Evolutionary conservation across 1,139 yeast genomes (phyloP), one percentile per base, ranked within the genome.

Genomic region (Geotrichum fermentans): DNA sequence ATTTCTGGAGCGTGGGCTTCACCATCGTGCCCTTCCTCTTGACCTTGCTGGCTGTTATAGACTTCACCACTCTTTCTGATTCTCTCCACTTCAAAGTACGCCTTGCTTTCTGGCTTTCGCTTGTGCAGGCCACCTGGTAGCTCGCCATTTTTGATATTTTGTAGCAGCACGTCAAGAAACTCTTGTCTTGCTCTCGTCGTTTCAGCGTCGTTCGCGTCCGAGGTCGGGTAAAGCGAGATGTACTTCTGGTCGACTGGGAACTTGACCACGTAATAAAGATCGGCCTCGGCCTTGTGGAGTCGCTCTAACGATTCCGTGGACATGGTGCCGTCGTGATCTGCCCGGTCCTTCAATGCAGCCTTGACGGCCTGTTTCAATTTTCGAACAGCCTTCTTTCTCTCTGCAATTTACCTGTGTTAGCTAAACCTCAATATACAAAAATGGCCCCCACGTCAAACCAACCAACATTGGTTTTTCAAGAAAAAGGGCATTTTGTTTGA

Each of bases 201-300:
- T 41, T 43, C 52, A 8, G 53, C 56, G 40, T 46, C 60, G 45
- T 53, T 56, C 7, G 64, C 45, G 3, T 52, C 57, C 8, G 45
- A 53, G 14, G 56, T 49, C 86, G 87, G 71, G 63, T 80, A 92
- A 53, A 92, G 69, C 0, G 97, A 80, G 33, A 88, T 79, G 64
- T 92, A 92, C 67, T 88, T 90, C 58, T 80, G 80, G 45, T 81
- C 76, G 61, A 78, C 79, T 30, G 98, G 97, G 69, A 80, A 92
- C 60, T 83, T 73, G 16, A 81, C 74, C 18, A 83, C 80, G 61
- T 92, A 92, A 30, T 86, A 86, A 37, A 86, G 69, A 60, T 90
- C 96, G 11, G 82, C 69, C 61, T 83, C 84, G 45, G 80, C 73
- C 73, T 54, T 76, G 74, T 60, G 78, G 74, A 32, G 74, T 10